Percentiles rank a stretch among this genome's conserved stretches.
Evolutionary conservation across 345 rosid species (phyloP).

Genomic region (Cochlearia excelsa): DNA sequence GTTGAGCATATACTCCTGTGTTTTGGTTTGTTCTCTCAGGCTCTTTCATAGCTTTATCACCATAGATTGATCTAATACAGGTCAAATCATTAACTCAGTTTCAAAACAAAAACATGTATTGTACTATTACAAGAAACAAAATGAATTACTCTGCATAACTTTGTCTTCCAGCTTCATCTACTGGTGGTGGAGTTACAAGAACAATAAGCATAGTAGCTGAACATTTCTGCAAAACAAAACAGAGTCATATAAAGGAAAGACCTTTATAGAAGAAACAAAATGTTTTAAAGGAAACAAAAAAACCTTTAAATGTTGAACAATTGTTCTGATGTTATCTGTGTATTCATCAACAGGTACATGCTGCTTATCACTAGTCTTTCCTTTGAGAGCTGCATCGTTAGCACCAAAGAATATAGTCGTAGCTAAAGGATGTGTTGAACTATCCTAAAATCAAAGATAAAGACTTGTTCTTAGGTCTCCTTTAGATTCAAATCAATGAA

Average conservation of each 20-base stretch:
- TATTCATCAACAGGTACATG: conserved; percentile 85
- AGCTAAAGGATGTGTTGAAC: conserved; percentile 58
- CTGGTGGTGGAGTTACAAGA: conserved; percentile 85
- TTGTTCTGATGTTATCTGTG: conserved; percentile 57
- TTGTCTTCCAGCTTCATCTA: conserved; percentile 11
- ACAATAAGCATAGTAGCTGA: conserved; percentile 67
- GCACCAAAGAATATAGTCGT: conserved; percentile 87
- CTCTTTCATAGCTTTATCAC: conserved; percentile 63
- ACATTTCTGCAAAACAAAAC: conserved; percentile 45
- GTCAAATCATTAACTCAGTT: background rate
- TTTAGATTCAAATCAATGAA: background rate
- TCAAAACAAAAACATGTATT: background rate
- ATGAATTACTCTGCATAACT: no score
- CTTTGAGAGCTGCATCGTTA: conserved; percentile 86
- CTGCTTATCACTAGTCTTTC: conserved; percentile 63
- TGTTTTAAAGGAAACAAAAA: background rate
- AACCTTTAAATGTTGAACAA: conserved; percentile 81
- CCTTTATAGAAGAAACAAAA: no score
- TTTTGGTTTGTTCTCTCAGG: conserved; percentile 78
- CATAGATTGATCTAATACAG: conserved; percentile 56
- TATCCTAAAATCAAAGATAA: conserved; percentile 37
- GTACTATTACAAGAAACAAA: background rate
- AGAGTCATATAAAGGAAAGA: conserved; percentile 7
- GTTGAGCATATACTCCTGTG: no score
- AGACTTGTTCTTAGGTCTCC: background rate